Evolutionary conservation across 2,329 filamentous ascomycete genomes (phyloP).

Genomic region (Ophiostoma populinum): DNA sequence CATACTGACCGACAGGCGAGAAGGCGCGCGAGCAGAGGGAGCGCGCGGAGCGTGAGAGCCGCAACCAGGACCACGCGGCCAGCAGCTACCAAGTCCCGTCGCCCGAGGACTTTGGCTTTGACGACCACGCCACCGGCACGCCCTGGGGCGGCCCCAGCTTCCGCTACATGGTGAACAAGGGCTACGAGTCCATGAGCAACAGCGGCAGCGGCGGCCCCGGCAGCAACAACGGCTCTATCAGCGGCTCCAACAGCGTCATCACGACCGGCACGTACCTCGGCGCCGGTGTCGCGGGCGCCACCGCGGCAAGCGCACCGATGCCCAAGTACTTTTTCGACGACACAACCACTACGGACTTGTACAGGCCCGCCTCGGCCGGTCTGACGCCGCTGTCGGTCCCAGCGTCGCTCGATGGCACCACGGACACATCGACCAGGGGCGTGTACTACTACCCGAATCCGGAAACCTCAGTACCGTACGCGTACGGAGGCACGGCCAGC

Average conservation of each 20-base stretch:
- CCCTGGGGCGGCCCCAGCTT: slow-evolving; percentile 58
- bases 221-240: background rate
- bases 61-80: slow-evolving; percentile 46
- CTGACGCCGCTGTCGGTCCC: background rate
- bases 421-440: background rate
- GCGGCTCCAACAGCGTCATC: too few species aligned
- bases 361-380: slow-evolving; percentile 1
- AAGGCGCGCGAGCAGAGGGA: slow-evolving; percentile 53
- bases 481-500: slow-evolving; percentile 1
- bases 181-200: slow-evolving; percentile 30
- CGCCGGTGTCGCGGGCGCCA: too few species aligned
- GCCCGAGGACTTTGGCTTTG: slow-evolving; percentile 33
- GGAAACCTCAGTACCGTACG: slow-evolving; percentile 1
- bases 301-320: background rate
- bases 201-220: slow-evolving; percentile 13
- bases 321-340: slow-evolving; percentile 6
- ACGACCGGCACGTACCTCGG: too few species aligned
- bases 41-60: slow-evolving; percentile 41
- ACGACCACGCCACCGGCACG: slow-evolving; percentile 41
- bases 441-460: slow-evolving; percentile 4
- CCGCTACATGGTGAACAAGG: slow-evolving; percentile 31
- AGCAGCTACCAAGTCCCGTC: slow-evolving; percentile 46
- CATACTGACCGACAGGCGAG: slow-evolving; percentile 34
- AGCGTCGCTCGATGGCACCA: background rate
- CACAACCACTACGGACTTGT: background rate